These are phyloP conservation scores for Physcomitrellopsis africana DNA, from an alignment of 225 moss, liverwort and hornwort species.

Conservation along the genomic window DNA sequence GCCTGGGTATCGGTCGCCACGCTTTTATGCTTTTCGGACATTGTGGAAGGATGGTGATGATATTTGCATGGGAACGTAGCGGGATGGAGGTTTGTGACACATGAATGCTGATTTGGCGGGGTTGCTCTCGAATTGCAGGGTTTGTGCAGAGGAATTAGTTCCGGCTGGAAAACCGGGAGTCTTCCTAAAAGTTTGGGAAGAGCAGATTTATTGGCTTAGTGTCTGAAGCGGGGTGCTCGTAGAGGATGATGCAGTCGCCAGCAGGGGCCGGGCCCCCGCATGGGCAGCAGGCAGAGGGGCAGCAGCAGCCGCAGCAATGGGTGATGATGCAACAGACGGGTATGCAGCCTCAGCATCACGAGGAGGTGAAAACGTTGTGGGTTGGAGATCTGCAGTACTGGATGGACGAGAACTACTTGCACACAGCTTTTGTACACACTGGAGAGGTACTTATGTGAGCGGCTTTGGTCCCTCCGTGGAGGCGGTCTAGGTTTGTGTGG, in stretches of 20 bases:
- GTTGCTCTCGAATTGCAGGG: no score
- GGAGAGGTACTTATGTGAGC: slow-evolving; percentile 59
- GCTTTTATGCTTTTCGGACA: no score
- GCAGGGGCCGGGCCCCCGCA: slow-evolving; percentile 87
- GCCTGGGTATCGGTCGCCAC: no score
- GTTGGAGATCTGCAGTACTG: slow-evolving; percentile 98
- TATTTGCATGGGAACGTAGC: no score
- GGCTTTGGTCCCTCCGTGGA: background rate
- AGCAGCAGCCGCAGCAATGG: slow-evolving; percentile 77
- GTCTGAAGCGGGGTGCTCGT: slow-evolving; percentile 45
- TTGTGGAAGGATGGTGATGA: no score
- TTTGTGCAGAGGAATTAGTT: no score
- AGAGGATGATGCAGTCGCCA: slow-evolving; percentile 98
- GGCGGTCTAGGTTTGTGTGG: background rate
- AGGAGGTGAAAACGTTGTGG: slow-evolving; percentile 99
- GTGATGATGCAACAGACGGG: slow-evolving; percentile 69
- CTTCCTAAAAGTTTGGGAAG: no score
- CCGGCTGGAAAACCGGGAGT: no score
- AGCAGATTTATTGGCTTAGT: background rate
- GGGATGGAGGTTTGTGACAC: no score
- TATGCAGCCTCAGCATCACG: slow-evolving; percentile 91
- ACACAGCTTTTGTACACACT: slow-evolving; percentile 91
- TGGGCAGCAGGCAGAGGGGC: slow-evolving; percentile 72
- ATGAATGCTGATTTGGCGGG: no score
- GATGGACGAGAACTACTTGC: slow-evolving; percentile 99